These are phyloP conservation scores for Hyaloscypha variabilis DNA, from an alignment of 495 filamentous ascomycete species.

Conservation along the genomic window DNA sequence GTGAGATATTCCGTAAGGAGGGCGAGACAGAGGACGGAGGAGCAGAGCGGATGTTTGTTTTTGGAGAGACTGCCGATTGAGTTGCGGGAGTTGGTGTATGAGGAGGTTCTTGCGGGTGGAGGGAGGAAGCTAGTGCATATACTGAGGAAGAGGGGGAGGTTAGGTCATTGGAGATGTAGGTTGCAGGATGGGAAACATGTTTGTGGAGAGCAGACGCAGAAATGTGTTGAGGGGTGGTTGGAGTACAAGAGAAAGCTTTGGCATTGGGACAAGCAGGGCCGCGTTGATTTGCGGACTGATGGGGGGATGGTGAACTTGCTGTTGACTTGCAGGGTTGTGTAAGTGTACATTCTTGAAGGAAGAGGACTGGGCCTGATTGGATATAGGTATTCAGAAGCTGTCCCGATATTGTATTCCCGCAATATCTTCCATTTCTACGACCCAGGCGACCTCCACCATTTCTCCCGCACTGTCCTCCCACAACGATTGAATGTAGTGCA, in stretches of 20 bases:
- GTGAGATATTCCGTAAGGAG: constrained; percentile 24
- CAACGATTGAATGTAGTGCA: constrained; percentile 23
- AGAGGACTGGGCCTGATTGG: background rate
- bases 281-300: constrained; percentile 22
- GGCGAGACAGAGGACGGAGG: constrained; percentile 20
- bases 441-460: constrained; percentile 27
- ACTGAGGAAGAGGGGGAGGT: constrained; percentile 21
- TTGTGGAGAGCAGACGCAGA: constrained; percentile 14
- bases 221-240: constrained; percentile 28
- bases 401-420: constrained; percentile 21
- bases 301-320: constrained; percentile 21
- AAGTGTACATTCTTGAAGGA: constrained; percentile 2
- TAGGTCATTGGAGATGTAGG: constrained; percentile 29
- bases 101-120: constrained; percentile 20
- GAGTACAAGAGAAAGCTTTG: constrained; percentile 17
- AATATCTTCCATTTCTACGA: constrained; percentile 30
- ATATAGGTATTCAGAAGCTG: constrained; percentile 24
- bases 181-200: constrained; percentile 17
- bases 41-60: constrained; percentile 15
- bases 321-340: constrained; percentile 24
- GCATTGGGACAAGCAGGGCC: constrained; percentile 20
- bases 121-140: constrained; percentile 21
- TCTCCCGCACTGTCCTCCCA: constrained; percentile 19
- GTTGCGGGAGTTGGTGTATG: constrained; percentile 22
- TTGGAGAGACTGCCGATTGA: constrained; percentile 20